These are phyloP conservation scores for Diutina catenulata DNA, from an alignment of 1,139 yeast species.

Conservation along the genomic window DNA sequence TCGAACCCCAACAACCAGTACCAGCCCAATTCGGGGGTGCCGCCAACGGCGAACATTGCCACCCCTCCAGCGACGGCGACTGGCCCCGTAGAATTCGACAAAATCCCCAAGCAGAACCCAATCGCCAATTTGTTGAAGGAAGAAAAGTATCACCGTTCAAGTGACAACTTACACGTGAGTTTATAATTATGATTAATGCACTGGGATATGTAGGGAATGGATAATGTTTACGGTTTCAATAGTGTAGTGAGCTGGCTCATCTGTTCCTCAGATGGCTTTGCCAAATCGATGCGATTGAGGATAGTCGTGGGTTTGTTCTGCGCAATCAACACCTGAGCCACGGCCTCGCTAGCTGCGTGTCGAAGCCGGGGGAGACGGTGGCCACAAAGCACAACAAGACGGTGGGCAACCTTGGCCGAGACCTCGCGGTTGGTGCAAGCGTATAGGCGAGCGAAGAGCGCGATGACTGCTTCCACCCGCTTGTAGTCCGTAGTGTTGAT, in stretches of 20 bases:
- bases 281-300: neutral
- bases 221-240: neutral
- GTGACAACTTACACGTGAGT: constrained; percentile 4
- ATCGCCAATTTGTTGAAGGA: neutral
- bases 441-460: neutral
- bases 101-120: constrained; percentile 2
- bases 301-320: neutral
- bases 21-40: neutral
- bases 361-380: neutral
- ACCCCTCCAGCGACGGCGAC: too few relatives aligned
- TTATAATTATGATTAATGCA: neutral
- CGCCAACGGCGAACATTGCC: neutral
- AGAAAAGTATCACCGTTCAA: neutral
- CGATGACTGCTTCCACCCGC: neutral
- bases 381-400: neutral
- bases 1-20: neutral
- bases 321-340: neutral
- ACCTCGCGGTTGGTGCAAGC: neutral
- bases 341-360: neutral
- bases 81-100: too few relatives aligned
- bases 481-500: neutral
- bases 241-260: neutral
- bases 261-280: neutral
- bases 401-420: neutral
- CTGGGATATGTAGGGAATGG: neutral